Evolutionary conservation across 768 basidiomycete genomes (phyloP).

Genomic region (Favolaschia claudopus): DNA sequence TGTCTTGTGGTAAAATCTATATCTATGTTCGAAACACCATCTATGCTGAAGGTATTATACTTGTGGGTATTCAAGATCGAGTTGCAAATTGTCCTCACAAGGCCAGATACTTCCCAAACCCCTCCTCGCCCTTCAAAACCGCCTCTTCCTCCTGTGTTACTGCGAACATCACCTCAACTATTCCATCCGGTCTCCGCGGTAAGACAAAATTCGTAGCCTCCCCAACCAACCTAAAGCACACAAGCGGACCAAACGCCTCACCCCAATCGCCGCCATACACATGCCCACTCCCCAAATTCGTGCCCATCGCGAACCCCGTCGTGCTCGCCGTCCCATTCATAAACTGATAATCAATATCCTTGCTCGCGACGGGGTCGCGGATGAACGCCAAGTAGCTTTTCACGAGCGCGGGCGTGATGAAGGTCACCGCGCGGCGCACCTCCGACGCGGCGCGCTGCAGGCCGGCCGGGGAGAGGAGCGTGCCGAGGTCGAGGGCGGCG

Average conservation of each 20-base stretch:
- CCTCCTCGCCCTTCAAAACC: slow-evolving; percentile 14
- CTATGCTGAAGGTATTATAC: too few relatives aligned
- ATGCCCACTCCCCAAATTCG: neutral
- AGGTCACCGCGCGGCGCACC: neutral
- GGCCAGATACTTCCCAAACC: slow-evolving; percentile 5
- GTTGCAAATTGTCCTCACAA: too few relatives aligned
- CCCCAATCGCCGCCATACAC: slow-evolving; percentile 7
- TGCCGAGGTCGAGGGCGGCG: slow-evolving; percentile 2
- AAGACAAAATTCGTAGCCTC: slow-evolving; percentile 1
- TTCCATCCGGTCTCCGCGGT: neutral
- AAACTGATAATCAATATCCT: neutral
- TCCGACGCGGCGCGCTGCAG: slow-evolving; percentile 2
- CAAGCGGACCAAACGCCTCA: neutral
- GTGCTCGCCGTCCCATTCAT: neutral
- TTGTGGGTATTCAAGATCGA: too few relatives aligned
- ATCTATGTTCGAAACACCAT: too few relatives aligned
- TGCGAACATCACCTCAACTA: neutral
- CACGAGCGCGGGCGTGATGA: slow-evolving; percentile 1
- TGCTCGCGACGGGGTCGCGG: neutral
- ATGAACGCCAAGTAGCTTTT: neutral
- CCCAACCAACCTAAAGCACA: neutral
- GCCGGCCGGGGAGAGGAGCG: slow-evolving; percentile 3
- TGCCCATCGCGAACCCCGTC: neutral
- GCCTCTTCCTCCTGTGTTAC: slow-evolving; percentile 1
- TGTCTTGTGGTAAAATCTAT: too few relatives aligned